phyloP scores from a whole-genome alignment of 306 rosid species.

The Lathyrus oleraceus region DNA sequence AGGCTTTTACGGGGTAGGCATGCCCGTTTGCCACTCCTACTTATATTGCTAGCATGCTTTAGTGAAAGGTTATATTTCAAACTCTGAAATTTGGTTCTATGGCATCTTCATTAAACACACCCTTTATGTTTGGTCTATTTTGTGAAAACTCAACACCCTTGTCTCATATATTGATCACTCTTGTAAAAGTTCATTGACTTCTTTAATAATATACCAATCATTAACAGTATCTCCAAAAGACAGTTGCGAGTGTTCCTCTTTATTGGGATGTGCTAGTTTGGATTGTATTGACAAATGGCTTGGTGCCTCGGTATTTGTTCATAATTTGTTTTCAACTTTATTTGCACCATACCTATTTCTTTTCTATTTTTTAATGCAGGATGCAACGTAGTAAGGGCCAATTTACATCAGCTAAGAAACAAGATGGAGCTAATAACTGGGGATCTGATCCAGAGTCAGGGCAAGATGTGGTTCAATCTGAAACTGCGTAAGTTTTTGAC shows the following conservation, averaged over 20 bases:
- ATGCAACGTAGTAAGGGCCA: conserved; percentile 99
- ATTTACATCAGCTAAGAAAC: conserved; percentile 83
- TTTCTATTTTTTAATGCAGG: conserved; percentile 51
- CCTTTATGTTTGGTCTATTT: neutral
- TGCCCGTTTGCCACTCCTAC: too few relatives aligned
- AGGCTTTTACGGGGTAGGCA: too few relatives aligned
- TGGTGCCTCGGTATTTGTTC: conserved; percentile 6
- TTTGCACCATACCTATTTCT: conserved; percentile 23
- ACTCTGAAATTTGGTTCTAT: neutral
- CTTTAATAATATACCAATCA: neutral
- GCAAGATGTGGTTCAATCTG: conserved; percentile 66
- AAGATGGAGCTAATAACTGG: conserved; percentile 73
- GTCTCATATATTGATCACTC: neutral
- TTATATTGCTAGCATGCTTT: neutral
- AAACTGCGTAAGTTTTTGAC: conserved; percentile 71
- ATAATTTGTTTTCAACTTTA: neutral
- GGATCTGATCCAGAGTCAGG: conserved; percentile 67
- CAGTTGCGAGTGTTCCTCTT: neutral
- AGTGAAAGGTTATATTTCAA: neutral
- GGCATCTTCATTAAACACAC: neutral
- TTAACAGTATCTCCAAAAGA: neutral
- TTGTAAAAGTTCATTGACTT: neutral
- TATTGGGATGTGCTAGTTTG: neutral
- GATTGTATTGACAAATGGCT: conserved; percentile 13
- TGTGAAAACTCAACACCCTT: neutral